A percentile compares a stretch with the other conserved stretches of the same genome.
Evolutionary conservation across 2,329 filamentous ascomycete species (phyloP).

Genomic region (Endoconidiophora polonica): DNA sequence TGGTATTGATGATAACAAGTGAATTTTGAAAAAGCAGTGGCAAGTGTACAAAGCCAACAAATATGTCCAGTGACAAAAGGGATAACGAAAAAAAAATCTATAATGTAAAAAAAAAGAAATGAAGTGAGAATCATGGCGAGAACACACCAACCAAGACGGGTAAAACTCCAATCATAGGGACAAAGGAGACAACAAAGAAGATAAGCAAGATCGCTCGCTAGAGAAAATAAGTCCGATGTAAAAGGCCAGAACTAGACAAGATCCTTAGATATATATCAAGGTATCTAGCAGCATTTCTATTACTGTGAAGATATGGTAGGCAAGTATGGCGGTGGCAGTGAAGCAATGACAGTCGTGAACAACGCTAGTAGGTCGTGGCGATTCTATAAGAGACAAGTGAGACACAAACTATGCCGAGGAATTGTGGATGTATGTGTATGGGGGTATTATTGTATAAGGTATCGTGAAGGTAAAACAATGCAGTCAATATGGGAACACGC

Average conservation of each 20-base stretch:
- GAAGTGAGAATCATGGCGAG: background rate
- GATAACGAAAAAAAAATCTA: background rate
- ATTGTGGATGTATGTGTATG: background rate
- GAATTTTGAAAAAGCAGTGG: background rate
- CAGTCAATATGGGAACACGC: background rate
- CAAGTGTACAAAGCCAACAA: no score
- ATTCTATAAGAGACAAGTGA: background rate
- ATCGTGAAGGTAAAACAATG: background rate
- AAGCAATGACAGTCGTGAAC: background rate
- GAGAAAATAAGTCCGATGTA: background rate
- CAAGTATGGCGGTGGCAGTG: no score
- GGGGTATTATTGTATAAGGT: no score
- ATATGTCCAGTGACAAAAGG: no score
- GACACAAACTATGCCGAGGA: background rate
- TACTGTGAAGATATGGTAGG: no score
- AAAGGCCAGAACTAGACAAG: no score
- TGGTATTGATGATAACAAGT: conserved; percentile 1
- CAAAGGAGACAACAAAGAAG: background rate
- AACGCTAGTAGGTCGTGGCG: no score
- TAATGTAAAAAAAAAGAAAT: conserved; percentile 5
- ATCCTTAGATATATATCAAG: no score
- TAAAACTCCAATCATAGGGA: no score
- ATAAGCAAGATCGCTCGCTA: background rate
- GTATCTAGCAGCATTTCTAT: no score
- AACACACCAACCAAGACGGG: no score